Conservation (phyloP, 768 basidiomycete genomes). For the Auricularia sp. region DNA sequence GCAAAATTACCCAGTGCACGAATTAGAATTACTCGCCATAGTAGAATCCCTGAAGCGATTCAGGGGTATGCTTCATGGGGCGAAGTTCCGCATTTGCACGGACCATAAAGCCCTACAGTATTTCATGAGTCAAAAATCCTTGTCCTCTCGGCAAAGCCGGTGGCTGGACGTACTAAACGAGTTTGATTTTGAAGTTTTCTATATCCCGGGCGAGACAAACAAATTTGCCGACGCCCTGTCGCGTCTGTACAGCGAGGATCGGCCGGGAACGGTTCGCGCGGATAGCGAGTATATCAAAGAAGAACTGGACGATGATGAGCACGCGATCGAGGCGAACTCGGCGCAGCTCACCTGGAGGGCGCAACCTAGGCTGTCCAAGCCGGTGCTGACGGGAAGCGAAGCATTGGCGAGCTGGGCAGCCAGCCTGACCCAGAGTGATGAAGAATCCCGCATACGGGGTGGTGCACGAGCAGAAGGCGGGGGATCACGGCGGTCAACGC, state of each 20-base stretch:
- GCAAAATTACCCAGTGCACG: slow-evolving; percentile 33
- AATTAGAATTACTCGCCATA: slow-evolving; percentile 29
- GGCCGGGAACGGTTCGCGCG: slow-evolving; percentile 14
- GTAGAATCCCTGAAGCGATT: slow-evolving; percentile 24
- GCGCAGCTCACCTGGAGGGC: too few species aligned
- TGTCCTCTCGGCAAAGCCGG: background rate
- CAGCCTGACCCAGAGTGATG: too few species aligned
- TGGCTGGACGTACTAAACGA: slow-evolving; percentile 5
- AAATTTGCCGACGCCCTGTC: slow-evolving; percentile 14
- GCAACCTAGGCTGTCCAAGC: too few species aligned
- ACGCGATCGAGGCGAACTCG: too few species aligned
- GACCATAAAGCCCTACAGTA: slow-evolving; percentile 5
- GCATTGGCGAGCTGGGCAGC: too few species aligned
- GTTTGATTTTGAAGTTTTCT: slow-evolving; percentile 4
- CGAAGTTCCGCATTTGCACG: background rate
- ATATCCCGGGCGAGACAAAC: slow-evolving; percentile 2
- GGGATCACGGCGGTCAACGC: too few species aligned
- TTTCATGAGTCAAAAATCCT: background rate
- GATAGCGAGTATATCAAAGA: slow-evolving; percentile 13
- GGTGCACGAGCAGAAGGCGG: too few species aligned
- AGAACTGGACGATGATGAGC: background rate
- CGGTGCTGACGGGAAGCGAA: too few species aligned
- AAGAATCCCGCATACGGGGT: too few species aligned
- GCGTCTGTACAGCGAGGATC: slow-evolving; percentile 16
- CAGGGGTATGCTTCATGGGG: slow-evolving; percentile 23